Evolutionary conservation across 495 filamentous ascomycete species (phyloP).

Genomic region (Saxophila tyrrhenica): DNA sequence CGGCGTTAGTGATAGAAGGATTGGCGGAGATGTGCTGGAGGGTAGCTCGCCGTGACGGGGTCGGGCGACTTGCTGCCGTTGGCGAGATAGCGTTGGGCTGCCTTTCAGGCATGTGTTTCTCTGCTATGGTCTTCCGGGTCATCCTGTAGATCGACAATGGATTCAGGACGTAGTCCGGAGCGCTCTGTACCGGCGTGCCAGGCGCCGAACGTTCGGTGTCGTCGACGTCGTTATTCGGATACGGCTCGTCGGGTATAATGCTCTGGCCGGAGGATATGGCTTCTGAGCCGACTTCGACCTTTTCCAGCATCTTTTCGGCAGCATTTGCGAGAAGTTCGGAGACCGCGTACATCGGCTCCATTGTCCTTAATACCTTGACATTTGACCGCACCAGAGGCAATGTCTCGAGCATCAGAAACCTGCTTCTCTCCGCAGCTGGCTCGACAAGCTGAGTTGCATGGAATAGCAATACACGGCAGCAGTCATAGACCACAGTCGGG

Average conservation of each 20-base stretch:
- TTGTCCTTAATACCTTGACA: background rate
- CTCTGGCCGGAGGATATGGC: background rate
- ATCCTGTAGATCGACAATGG: conserved; percentile 1
- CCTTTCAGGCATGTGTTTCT: background rate
- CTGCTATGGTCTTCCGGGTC: background rate
- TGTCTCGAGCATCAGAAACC: background rate
- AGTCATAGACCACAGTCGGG: background rate
- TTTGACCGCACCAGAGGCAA: background rate
- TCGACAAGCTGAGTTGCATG: background rate
- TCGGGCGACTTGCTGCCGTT: background rate
- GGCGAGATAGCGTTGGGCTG: background rate
- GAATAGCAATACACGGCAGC: conserved; percentile 1
- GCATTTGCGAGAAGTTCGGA: background rate
- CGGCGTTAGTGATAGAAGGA: background rate
- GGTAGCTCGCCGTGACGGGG: background rate
- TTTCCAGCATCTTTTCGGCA: conserved; percentile 1
- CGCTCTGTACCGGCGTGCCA: background rate
- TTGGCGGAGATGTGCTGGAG: background rate
- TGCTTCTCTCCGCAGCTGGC: background rate
- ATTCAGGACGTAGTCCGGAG: background rate
- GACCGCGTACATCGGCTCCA: background rate
- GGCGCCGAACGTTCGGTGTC: background rate
- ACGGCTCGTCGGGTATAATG: background rate
- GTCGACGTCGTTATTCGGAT: background rate
- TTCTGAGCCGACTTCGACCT: background rate